Base-by-base conservation (phyloP, 768 basidiomycete genomes). In the Termitomyces sp. region DNA sequence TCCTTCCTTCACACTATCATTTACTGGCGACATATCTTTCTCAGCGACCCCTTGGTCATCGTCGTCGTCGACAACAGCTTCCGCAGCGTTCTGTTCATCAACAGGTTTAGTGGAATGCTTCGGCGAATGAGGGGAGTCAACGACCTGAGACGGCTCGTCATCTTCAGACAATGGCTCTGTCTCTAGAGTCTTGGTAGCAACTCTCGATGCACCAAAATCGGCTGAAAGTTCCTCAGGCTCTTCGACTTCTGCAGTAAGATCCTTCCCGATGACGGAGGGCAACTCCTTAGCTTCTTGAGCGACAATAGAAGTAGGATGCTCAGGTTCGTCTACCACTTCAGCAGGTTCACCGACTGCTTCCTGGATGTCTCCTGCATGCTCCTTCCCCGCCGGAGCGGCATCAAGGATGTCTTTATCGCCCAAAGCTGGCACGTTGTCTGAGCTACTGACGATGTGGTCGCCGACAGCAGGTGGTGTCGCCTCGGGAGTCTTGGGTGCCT, bases 401-500 rank as follows among this genome's bases (percentile, higher is more conserved):
- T 59, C 53, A 16, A 55, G 33, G 9, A 50, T 20, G 6, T 42
- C 44, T 12, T 34, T 34, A 10, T 51, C 55, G 9, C 49, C 55
- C 31, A 39, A 16, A 24, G 50, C n/a, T n/a, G 58, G 51, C 36
- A 33, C 50, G 33, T 37, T 37, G 9, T 56, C 64, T 24, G 56
- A 58, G 37, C 42, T 36, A n/a, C 16, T 49, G 20, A 61, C 59
- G n/a, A 58, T n/a, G 10, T 45, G 55, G 29, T 63, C 64, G 7
- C 15, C 55, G 34, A 65, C 46, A 51, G 60, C 49, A 51, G 59
- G 24, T 4, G 60, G 42, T 31, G 65, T 51, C 5, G 66, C 61
- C 29, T 62, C 58, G 8, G 78, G 71, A 12, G 82, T 78, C 68
- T 83, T 87, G 48, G 73, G 74, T 5, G 77, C 66, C 65, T 88